These are phyloP conservation scores for Takashimella koratensis DNA, from an alignment of 1,284 basidiomycete species.

Conservation along the genomic window DNA sequence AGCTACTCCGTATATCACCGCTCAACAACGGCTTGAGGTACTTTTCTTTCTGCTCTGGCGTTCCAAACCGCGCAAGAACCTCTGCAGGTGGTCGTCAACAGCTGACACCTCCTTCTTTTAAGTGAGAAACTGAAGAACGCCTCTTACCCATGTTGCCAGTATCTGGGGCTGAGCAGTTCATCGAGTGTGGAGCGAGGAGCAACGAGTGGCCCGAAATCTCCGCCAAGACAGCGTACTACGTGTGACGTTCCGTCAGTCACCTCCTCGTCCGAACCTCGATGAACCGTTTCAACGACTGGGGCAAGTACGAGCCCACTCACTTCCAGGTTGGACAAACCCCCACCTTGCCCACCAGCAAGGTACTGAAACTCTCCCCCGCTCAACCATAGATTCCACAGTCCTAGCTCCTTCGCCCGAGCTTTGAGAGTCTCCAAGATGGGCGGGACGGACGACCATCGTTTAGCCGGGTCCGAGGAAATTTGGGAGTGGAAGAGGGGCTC, in stretches of 20 bases:
- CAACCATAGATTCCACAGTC: slow-evolving; percentile 96
- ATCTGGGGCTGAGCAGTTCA: slow-evolving; percentile 92
- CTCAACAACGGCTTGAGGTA: slow-evolving; percentile 86
- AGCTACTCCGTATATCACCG: slow-evolving; percentile 89
- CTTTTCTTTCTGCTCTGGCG: slow-evolving; percentile 79
- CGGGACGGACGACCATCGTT: slow-evolving; percentile 80
- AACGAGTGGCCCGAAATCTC: slow-evolving; percentile 84
- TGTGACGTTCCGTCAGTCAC: not conserved
- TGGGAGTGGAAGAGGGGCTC: slow-evolving; percentile 74
- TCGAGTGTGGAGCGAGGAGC: slow-evolving; percentile 74
- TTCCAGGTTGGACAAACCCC: slow-evolving; percentile 89
- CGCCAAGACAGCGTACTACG: slow-evolving; percentile 90
- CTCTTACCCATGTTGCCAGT: slow-evolving; percentile 89
- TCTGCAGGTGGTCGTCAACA: slow-evolving; percentile 55
- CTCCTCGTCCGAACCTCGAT: not conserved
- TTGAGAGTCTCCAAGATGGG: slow-evolving; percentile 82
- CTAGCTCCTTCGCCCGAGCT: slow-evolving; percentile 75
- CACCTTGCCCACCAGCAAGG: slow-evolving; percentile 58
- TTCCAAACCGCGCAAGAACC: slow-evolving; percentile 92
- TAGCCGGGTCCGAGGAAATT: slow-evolving; percentile 67
- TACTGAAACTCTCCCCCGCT: slow-evolving; percentile 89
- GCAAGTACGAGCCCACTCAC: slow-evolving; percentile 56
- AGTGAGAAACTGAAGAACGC: too few species aligned
- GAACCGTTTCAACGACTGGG: too few species aligned
- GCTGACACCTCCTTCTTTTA: too few species aligned